Conservation (phyloP, 2,329 filamentous ascomycete species). For the Alternaria metachromatica region DNA sequence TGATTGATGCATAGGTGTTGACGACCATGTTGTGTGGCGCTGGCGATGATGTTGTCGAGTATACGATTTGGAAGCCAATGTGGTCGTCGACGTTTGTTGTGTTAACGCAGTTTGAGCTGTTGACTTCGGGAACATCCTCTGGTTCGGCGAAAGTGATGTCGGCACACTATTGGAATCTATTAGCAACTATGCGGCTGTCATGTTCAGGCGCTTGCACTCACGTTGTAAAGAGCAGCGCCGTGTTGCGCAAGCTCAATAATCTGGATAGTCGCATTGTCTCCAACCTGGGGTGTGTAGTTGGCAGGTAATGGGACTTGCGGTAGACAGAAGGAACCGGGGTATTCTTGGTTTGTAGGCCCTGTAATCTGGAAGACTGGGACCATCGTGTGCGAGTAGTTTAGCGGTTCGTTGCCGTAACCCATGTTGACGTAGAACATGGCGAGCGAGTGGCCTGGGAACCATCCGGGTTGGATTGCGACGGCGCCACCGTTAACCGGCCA, state of each 20-base stretch:
- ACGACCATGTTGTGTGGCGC: constrained; percentile 33
- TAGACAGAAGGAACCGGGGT: constrained; percentile 85
- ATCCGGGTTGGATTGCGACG: constrained; percentile 89
- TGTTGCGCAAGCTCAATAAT: constrained; percentile 83
- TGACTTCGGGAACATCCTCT: constrained; percentile 76
- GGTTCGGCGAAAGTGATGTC: constrained; percentile 91
- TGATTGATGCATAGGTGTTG: constrained; percentile 35
- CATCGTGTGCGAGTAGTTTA: constrained; percentile 88
- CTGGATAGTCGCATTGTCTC: constrained; percentile 92
- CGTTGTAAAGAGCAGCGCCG: constrained; percentile 81
- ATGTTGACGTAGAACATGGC: constrained; percentile 92
- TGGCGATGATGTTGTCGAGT: constrained; percentile 59
- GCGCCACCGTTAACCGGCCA: constrained; percentile 90
- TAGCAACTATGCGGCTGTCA: background rate
- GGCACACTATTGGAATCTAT: constrained; percentile 71
- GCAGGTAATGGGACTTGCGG: constrained; percentile 85
- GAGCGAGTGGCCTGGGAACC: constrained; percentile 87
- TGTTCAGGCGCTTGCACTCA: constrained; percentile 52
- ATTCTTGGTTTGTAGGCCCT: constrained; percentile 83
- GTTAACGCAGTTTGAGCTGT: constrained; percentile 87
- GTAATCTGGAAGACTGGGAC: constrained; percentile 80
- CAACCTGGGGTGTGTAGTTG: constrained; percentile 72
- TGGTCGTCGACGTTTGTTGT: constrained; percentile 57
- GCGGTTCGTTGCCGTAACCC: constrained; percentile 79
- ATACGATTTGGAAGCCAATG: constrained; percentile 78